Evolutionary conservation across 192 early-diverging fungal species (phyloP), one percentile per base, ranked within the genome.

Genomic region (Entophlyctis helioformis): DNA sequence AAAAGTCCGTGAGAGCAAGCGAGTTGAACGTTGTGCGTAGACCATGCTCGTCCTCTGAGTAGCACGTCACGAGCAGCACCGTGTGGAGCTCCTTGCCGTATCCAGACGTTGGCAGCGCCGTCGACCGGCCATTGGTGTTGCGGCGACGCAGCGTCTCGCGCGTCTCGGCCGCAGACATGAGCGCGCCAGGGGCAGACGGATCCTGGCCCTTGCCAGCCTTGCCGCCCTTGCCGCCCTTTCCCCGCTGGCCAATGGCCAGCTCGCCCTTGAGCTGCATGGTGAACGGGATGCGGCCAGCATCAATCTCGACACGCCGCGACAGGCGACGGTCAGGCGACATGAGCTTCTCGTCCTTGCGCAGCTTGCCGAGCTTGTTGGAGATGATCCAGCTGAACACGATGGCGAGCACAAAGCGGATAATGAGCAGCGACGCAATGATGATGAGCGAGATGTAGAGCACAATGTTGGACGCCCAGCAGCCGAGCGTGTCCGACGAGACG

Each of bases 21-120:
- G 85, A 89, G 52, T 94, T 86, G 42, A 90, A 69, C 9, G 92
- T 92, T 12, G 67, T 83, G 31, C 83, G 78, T 1, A 67, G 46
- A 2, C 41, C 50, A 4, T 39, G 48, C 24, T 54, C 55, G 44
- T 57, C 85, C 62, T 97, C 93, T 33, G 89, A 90, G 57, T 97
- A 97, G 63, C 90, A 93, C 4, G 90, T 89, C 1, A 97, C 89
- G 15, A 93, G 67, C 48, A 89, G 72, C 39, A 91, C n/a, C 1
- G 61, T 57, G 48, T 72, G 54, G 40, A 62, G 56, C 36, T 57
- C 56, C 7, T 45, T 33, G 0, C 56, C 56, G 48, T 57, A 57
- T 11, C 48, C 48, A 11, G 56, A 57, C 39, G 2, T n/a, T n/a
- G n/a, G n/a, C n/a, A n/a, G n/a, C n/a, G n/a, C n/a, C n/a, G n/a